phyloP scores from a whole-genome alignment of 2,329 filamentous ascomycete genomes.

The Trichoderma lentiforme region DNA sequence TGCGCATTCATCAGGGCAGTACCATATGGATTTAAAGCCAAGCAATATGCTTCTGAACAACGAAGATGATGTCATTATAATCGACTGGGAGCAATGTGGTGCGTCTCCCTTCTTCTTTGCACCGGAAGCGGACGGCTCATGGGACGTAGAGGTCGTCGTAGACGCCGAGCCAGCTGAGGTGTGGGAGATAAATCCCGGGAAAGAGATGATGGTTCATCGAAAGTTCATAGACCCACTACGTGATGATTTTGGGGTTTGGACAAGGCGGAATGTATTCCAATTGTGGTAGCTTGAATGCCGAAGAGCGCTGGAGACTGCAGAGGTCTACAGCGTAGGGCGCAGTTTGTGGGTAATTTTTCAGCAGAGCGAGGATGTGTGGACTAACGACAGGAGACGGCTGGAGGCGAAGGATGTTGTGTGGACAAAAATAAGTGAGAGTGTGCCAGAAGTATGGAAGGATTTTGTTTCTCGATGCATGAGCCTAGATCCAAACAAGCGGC shows the following conservation, averaged over 20 bases:
- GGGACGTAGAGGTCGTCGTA: not conserved
- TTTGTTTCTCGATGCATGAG: not conserved
- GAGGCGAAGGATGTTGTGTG: not conserved
- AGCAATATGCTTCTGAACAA: not conserved
- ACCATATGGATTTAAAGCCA: slow-evolving; percentile 1
- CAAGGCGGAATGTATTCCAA: not conserved
- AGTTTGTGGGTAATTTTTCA: not conserved
- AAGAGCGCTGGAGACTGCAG: not conserved
- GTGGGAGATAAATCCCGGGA: not conserved
- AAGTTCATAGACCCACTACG: not conserved
- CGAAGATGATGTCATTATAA: not conserved
- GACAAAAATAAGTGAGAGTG: not conserved
- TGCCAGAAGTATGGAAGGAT: not conserved
- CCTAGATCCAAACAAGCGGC: not conserved
- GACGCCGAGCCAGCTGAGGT: not conserved
- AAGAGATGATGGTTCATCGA: not conserved
- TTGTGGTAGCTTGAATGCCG: not conserved
- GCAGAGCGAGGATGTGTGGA: not conserved
- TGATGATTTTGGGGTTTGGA: not conserved
- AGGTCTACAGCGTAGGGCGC: not conserved
- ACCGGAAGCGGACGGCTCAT: not conserved
- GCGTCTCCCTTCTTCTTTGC: not conserved
- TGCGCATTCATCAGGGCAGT: not conserved
- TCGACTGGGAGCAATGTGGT: not conserved
- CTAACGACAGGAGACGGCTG: not conserved